Evolutionary conservation across 305 asterid genomes (phyloP).

Genomic region (Ilex paraguariensis): DNA sequence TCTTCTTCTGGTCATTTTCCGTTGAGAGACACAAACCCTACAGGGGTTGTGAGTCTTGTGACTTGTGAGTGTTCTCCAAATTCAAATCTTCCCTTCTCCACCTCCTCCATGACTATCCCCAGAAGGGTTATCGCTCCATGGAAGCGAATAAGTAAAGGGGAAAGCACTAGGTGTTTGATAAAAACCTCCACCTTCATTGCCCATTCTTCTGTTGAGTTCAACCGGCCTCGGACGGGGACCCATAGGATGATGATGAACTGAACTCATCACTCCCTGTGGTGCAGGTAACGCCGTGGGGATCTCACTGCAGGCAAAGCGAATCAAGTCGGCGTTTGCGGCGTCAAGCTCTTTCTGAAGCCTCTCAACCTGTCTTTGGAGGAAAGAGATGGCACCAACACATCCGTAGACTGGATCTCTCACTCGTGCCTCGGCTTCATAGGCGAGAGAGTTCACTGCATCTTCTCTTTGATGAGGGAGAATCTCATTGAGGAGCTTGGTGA

Average conservation of each 20-base stretch:
- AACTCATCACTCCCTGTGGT: background rate
- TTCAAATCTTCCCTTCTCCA: background rate
- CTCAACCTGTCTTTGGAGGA: constrained; percentile 3
- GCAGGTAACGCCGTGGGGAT: background rate
- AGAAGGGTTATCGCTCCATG: background rate
- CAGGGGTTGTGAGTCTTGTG: too few species aligned
- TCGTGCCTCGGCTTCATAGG: constrained; percentile 1
- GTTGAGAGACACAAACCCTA: background rate
- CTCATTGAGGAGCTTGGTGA: constrained; percentile 2
- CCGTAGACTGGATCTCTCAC: constrained; percentile 1
- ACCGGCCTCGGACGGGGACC: background rate
- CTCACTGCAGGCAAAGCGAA: background rate
- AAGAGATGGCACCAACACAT: background rate
- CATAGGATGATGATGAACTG: background rate
- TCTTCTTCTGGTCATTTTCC: background rate
- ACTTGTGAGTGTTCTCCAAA: background rate
- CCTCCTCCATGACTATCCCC: background rate
- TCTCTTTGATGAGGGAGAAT: constrained; percentile 3
- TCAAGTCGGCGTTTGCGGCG: background rate
- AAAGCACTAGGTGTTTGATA: background rate
- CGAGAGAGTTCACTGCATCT: constrained; percentile 1
- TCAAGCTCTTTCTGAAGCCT: background rate
- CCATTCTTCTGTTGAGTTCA: background rate
- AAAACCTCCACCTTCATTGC: background rate
- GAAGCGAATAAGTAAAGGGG: background rate